Conservation (phyloP, 768 basidiomycete genomes). For the Termitomyces sp. region DNA sequence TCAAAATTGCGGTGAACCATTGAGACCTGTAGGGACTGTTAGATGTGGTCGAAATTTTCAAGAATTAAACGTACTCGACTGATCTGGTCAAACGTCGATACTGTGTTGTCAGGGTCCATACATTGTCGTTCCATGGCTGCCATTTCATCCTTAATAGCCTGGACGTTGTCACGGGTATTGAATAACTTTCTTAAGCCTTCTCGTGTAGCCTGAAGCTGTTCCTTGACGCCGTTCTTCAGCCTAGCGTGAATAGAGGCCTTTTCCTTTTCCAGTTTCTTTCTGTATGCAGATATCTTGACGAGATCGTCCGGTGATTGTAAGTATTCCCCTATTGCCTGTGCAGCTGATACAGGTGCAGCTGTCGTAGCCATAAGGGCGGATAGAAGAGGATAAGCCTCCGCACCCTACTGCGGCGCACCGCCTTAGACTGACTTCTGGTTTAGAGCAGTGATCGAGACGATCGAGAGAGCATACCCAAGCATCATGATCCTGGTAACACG, state of each 20-base stretch:
- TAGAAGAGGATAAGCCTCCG: neutral
- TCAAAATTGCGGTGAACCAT: slow-evolving; percentile 94
- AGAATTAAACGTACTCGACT: slow-evolving; percentile 63
- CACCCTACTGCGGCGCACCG: slow-evolving; percentile 8
- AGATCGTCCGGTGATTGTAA: slow-evolving; percentile 94
- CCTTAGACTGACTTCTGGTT: neutral
- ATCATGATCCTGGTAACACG: neutral
- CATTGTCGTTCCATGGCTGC: slow-evolving; percentile 72
- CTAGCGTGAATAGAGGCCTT: slow-evolving; percentile 91
- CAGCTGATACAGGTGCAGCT: slow-evolving; percentile 64
- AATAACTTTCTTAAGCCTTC: slow-evolving; percentile 84
- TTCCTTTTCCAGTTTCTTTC: slow-evolving; percentile 95
- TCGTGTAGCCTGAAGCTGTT: slow-evolving; percentile 87
- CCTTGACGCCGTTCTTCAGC: slow-evolving; percentile 87
- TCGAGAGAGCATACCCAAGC: neutral
- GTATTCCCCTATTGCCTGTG: slow-evolving; percentile 85
- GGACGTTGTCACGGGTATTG: slow-evolving; percentile 72
- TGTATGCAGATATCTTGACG: slow-evolving; percentile 79
- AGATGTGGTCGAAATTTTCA: neutral
- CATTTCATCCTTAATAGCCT: slow-evolving; percentile 85
- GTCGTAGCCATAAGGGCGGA: slow-evolving; percentile 32
- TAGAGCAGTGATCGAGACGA: slow-evolving; percentile 4
- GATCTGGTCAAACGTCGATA: slow-evolving; percentile 93
- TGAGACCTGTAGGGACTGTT: slow-evolving; percentile 62
- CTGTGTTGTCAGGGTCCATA: slow-evolving; percentile 69